Evolutionary conservation across 805 yeast species (phyloP), one percentile per base, ranked within the genome.

Genomic region (Yarrowia keelungensis): DNA sequence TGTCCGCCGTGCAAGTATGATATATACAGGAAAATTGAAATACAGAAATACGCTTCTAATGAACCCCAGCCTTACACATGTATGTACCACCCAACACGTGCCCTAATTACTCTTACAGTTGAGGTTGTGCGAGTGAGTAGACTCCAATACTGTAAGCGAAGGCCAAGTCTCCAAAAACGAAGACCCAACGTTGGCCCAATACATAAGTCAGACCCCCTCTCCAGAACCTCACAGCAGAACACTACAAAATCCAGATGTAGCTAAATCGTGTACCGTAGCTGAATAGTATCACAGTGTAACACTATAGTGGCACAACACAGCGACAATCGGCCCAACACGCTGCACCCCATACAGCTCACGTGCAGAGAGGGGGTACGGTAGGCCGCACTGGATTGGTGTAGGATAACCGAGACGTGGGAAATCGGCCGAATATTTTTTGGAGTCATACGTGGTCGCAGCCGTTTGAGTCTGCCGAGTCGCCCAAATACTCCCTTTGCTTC

Each of bases 301-400:
- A 26, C 32, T 26, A 26, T 26, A 26, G 32, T 26, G 32, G 32
- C 32, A 26, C 32, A 26, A 5, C 32, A 26, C 32, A 26, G 32
- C 32, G 32, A 26, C 32, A 26, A 26, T 26, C 3, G 32, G 32
- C 32, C 7, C 32, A 5, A 3, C 32, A 26, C 32, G 51, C 59
- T 54, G 61, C 61, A 54, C 62, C 62, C 62, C 62, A 15, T 56
- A 56, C 62, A 56, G 62, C 62, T 41, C 62, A 56, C 62, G 62
- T 56, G 62, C 62, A 47, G 45, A 56, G 62, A 56, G 61, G 35
- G 43, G 36, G 51, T 26, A 26, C 32, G 16, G 15, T 45, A 5
- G 26, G 15, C 32, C 22, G 5, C 43, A n/a, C 35, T 16, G 16
- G 9, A 14, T 54, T 54, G 22, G 61, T 19, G 45, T 39, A 39